Evolutionary conservation across 164 flowering plant genomes (phyloP).

Genomic region (Aristolochia contorta): DNA sequence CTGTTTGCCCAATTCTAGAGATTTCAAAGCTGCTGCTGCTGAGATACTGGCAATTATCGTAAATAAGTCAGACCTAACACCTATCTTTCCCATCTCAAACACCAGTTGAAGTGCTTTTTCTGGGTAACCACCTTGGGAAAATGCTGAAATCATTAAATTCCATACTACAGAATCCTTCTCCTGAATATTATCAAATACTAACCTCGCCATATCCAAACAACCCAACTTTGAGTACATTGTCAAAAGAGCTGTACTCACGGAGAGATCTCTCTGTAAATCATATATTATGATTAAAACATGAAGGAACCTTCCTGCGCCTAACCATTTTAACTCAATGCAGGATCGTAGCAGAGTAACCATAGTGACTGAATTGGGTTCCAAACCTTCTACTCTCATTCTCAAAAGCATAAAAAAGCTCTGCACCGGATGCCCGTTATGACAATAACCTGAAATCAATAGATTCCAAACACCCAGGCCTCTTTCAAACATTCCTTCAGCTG

Average conservation of each 20-base stretch:
- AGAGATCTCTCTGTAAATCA: slow-evolving; percentile 19
- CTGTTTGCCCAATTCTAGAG: slow-evolving; percentile 29
- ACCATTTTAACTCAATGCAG: slow-evolving; percentile 26
- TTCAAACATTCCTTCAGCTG: slow-evolving; percentile 13
- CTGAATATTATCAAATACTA: slow-evolving; percentile 36
- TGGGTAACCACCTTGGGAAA: slow-evolving; percentile 29
- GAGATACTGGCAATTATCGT: slow-evolving; percentile 40
- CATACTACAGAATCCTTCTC: slow-evolving; percentile 41
- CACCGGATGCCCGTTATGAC: slow-evolving; percentile 6
- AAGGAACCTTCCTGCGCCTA: slow-evolving; percentile 23
- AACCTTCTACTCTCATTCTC: slow-evolving; percentile 28
- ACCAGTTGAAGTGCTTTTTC: slow-evolving; percentile 29
- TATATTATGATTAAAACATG: slow-evolving; percentile 30
- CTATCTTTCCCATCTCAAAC: slow-evolving; percentile 28
- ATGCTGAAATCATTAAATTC: slow-evolving; percentile 47
- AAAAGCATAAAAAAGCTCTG: slow-evolving; percentile 17
- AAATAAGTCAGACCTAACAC: slow-evolving; percentile 36
- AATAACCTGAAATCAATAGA: slow-evolving; percentile 4
- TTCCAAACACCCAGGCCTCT: slow-evolving; percentile 6
- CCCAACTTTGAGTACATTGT: slow-evolving; percentile 45
- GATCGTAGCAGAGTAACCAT: slow-evolving; percentile 28
- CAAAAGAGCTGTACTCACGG: slow-evolving; percentile 42
- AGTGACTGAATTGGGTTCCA: slow-evolving; percentile 20
- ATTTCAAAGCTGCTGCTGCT: slow-evolving; percentile 36
- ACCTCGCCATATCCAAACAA: slow-evolving; percentile 23